Percentiles rank a stretch among this genome's conserved stretches.
Conservation (phyloP, 2,329 filamentous ascomycete genomes). For the Chaetomiaceae sp. region DNA sequence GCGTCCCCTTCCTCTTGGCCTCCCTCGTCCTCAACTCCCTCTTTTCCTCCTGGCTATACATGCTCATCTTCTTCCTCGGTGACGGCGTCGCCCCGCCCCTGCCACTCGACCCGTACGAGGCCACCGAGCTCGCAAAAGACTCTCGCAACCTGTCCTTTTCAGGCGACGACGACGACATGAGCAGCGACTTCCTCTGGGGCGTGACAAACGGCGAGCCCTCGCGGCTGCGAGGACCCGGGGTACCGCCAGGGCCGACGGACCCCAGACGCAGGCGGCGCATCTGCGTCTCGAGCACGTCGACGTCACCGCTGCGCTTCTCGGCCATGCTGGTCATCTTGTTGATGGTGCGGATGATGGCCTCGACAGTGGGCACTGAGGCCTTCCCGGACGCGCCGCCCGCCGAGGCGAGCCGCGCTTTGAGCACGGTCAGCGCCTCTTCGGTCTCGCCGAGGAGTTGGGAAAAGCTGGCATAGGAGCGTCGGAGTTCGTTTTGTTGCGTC, state of each 20-base stretch:
- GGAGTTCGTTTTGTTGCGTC: constrained; percentile 76
- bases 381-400: constrained; percentile 47
- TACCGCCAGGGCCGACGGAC: constrained; percentile 18
- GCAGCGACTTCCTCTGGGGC: constrained; percentile 39
- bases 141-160: constrained; percentile 31
- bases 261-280: constrained; percentile 52
- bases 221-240: constrained; percentile 30
- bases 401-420: constrained; percentile 71
- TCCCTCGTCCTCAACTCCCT: constrained; percentile 49
- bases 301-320: constrained; percentile 83
- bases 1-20: constrained; percentile 48
- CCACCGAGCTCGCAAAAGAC: constrained; percentile 40
- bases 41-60: constrained; percentile 57
- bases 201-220: constrained; percentile 39
- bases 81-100: constrained; percentile 24
- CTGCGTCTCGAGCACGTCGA: constrained; percentile 84
- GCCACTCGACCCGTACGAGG: constrained; percentile 27
- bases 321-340: constrained; percentile 88
- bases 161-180: constrained; percentile 32
- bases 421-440: constrained; percentile 73
- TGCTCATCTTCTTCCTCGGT: constrained; percentile 57
- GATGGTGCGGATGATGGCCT: constrained; percentile 75
- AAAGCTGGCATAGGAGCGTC: constrained; percentile 68
- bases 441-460: constrained; percentile 70
- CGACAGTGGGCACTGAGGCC: constrained; percentile 70